A percentile compares a stretch with the other conserved stretches of the same genome.
Evolutionary conservation across 176 grass and related monocot genomes (phyloP).

Genomic region (Oryza rufipogon): DNA sequence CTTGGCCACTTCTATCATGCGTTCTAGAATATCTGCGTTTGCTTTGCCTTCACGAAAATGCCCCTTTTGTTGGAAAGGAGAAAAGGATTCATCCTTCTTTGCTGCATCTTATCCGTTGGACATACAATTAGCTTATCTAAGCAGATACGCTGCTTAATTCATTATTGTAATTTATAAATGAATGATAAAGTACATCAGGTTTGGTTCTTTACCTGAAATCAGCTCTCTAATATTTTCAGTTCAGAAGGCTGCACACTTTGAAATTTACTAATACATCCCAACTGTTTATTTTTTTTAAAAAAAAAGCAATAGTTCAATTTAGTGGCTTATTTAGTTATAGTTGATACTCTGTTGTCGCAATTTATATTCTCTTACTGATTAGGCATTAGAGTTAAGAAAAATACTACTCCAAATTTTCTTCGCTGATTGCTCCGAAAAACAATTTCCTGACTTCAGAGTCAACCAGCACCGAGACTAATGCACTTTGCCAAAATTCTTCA

Average conservation of each 20-base stretch:
- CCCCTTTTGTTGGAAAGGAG: slow-evolving; percentile 32
- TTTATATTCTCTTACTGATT: not conserved
- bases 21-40: slow-evolving; percentile 23
- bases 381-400: not conserved
- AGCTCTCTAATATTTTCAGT: not conserved
- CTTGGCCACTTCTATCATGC: slow-evolving; percentile 4
- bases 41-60: not conserved
- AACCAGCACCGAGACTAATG: slow-evolving; percentile 18
- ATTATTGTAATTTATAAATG: not conserved
- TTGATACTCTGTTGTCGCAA: not conserved
- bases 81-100: not conserved
- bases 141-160: not conserved
- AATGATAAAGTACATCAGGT: not conserved
- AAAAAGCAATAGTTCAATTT: not conserved
- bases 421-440: not conserved
- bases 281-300: not conserved
- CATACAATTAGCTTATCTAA: slow-evolving; percentile 10
- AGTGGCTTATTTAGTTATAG: not conserved
- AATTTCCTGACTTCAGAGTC: not conserved
- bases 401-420: not conserved
- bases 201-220: not conserved
- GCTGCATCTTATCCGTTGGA: slow-evolving; percentile 16
- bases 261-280: not conserved
- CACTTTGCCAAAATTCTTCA: slow-evolving; percentile 43
- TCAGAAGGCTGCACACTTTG: not conserved